Base-by-base conservation (phyloP, 371 early-diverging fungal genomes). In the Blakeslea trispora region DNA sequence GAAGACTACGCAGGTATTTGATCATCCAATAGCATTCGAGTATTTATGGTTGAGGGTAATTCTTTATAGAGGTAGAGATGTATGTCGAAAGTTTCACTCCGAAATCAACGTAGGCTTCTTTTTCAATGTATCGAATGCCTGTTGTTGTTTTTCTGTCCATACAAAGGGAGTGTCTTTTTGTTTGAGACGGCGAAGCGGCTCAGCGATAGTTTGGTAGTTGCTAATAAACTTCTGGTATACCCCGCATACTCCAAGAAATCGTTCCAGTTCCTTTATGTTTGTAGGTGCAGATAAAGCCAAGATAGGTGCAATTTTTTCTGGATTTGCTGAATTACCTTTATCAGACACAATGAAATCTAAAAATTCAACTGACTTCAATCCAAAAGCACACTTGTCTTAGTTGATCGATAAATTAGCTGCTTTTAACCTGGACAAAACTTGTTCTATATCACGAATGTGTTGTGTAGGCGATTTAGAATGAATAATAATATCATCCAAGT, bases 301-400 rank as follows among this genome's bases (percentile, higher is more conserved):
- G 1, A 35, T 31, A 14, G 34, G 2, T 35, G 4, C 1, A 49
- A 14, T 19, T 49, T 49, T 3, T 32, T 19, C 9, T 13, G 34
- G 19, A 6, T 10, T n/a, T 34, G 28, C 0, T 35, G 17, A 2
- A n/a, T 35, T 3, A 21, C 35, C 50, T 7, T 0, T 10, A 0
- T 8, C 7, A 1, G 53, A 52, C 0, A 52, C 13, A 1, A 34
- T 24, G 13, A 23, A 43, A 0, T 32, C 53, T 0, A 52, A 10
- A 10, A 28, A 52, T 1, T 19, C 9, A 18, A 82, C 37, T 13
- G 0, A 23, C 23, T 37, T 19, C 34, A 57, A 83, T 81, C 4
- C 57, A 23, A 45, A 74, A n/a, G n/a, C n/a, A n/a, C n/a, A 79
- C 55, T 83, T 83, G 19, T 42, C 28, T 7, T 59, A 57, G 8